A percentile compares a stretch with the other conserved stretches of the same genome.
Evolutionary conservation across 2,329 filamentous ascomycete genomes (phyloP).

Genomic region (Pseudocercospora fuligena): DNA sequence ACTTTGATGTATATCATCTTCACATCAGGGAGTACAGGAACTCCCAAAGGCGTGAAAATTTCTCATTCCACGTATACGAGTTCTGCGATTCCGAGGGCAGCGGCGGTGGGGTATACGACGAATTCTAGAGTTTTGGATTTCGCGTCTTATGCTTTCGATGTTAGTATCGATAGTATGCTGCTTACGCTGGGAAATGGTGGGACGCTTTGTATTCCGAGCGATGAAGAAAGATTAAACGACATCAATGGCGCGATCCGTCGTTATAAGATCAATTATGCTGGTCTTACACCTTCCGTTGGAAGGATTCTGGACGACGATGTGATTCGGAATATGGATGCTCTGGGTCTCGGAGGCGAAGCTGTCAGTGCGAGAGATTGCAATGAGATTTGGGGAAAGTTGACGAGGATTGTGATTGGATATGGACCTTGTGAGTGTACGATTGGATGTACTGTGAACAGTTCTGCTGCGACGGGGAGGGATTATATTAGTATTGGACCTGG

Average conservation of each 20-base stretch:
- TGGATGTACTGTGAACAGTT: not conserved
- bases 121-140: slow-evolving; percentile 29
- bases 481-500: slow-evolving; percentile 1
- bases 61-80: slow-evolving; percentile 19
- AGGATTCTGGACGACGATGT: slow-evolving; percentile 14
- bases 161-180: slow-evolving; percentile 11
- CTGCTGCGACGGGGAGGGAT: not conserved
- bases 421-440: slow-evolving; percentile 8
- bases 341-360: slow-evolving; percentile 10
- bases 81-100: slow-evolving; percentile 9
- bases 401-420: slow-evolving; percentile 3
- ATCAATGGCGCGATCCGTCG: slow-evolving; percentile 12
- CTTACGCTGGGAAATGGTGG: slow-evolving; percentile 26
- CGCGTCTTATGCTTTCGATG: slow-evolving; percentile 33
- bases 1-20: slow-evolving; percentile 23
- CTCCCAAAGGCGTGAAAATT: slow-evolving; percentile 22
- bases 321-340: not conserved
- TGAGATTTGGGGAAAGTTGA: slow-evolving; percentile 8
- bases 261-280: slow-evolving; percentile 18
- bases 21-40: slow-evolving; percentile 57
- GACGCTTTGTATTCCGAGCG: slow-evolving; percentile 31
- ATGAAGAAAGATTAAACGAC: slow-evolving; percentile 24
- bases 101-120: slow-evolving; percentile 7
- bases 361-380: not conserved
- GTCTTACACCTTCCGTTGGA: slow-evolving; percentile 17